Evolutionary conservation across 2,329 filamentous ascomycete genomes (phyloP).

Genomic region (Penicillium fuscoglaucum): DNA sequence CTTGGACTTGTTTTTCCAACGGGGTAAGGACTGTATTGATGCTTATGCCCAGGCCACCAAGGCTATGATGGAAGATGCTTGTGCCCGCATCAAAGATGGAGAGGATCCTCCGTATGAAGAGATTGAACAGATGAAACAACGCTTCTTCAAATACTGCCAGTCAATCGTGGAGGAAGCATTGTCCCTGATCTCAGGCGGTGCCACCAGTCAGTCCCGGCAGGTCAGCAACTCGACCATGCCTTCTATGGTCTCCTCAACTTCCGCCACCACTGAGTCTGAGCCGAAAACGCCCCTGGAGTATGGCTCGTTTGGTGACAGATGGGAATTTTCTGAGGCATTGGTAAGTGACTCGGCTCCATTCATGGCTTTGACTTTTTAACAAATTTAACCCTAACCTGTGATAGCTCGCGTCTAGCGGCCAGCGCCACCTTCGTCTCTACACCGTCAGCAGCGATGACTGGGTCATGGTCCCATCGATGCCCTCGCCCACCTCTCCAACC

Average conservation of each 20-base stretch:
- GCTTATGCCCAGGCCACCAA: constrained; percentile 5
- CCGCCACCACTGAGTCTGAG: background rate
- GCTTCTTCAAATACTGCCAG: constrained; percentile 25
- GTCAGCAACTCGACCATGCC: background rate
- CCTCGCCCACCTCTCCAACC: constrained; percentile 9
- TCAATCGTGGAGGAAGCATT: background rate
- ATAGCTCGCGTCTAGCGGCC: constrained; percentile 1
- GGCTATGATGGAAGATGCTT: constrained; percentile 3
- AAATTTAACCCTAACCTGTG: background rate
- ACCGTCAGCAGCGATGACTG: constrained; percentile 35
- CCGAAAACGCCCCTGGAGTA: background rate
- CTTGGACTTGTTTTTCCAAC: background rate
- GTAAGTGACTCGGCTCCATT: background rate
- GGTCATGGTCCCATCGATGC: constrained; percentile 21
- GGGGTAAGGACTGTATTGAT: constrained; percentile 4
- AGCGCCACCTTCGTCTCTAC: constrained; percentile 27
- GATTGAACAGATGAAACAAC: constrained; percentile 16
- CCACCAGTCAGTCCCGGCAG: background rate
- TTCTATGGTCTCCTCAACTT: background rate
- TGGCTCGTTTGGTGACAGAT: background rate
- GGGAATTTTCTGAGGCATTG: background rate
- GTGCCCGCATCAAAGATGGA: background rate
- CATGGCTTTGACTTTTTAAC: background rate
- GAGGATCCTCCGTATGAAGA: constrained; percentile 3
- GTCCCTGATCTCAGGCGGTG: background rate